phyloP scores from a whole-genome alignment of 306 rosid species.

The Prunus armeniaca region DNA sequence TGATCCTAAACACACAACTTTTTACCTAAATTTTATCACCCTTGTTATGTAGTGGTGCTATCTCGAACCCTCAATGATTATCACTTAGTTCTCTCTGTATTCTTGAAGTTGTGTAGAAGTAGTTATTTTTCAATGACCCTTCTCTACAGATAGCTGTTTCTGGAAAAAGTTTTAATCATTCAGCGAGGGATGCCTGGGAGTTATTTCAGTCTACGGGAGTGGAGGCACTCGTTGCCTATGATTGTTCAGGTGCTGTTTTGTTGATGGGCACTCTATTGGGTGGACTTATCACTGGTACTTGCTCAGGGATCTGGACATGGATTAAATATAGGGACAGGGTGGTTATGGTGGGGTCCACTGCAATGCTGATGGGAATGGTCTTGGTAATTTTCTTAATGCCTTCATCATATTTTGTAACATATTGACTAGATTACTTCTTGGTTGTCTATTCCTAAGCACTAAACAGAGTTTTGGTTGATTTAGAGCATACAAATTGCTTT shows the following conservation, averaged over 20 bases:
- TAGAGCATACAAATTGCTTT: background rate
- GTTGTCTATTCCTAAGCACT: too few species aligned
- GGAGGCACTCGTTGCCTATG: conserved; percentile 87
- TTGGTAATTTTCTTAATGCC: conserved; percentile 51
- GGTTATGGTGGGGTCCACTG: conserved; percentile 87
- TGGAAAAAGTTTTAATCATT: conserved; percentile 88
- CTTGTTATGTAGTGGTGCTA: background rate
- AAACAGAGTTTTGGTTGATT: background rate
- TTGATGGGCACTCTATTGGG: conserved; percentile 86
- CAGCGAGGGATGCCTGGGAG: conserved; percentile 99
- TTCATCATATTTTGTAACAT: too few species aligned
- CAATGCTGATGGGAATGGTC: conserved; percentile 96
- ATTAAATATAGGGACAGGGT: conserved; percentile 67
- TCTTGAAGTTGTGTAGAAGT: conserved; percentile 11
- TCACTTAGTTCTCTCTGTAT: background rate
- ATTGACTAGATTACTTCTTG: too few species aligned
- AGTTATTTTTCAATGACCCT: conserved; percentile 5
- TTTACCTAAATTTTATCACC: background rate
- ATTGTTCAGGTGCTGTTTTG: conserved; percentile 94
- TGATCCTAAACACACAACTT: background rate
- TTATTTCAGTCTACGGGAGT: conserved; percentile 97
- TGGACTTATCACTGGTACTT: conserved; percentile 90
- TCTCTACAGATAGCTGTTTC: conserved; percentile 75
- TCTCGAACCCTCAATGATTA: background rate
- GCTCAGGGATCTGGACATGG: conserved; percentile 96